Evolutionary conservation across 352 stramenopile genomes (phyloP), one percentile per base, ranked within the genome.

Genomic region (Blastocystis sp.): DNA sequence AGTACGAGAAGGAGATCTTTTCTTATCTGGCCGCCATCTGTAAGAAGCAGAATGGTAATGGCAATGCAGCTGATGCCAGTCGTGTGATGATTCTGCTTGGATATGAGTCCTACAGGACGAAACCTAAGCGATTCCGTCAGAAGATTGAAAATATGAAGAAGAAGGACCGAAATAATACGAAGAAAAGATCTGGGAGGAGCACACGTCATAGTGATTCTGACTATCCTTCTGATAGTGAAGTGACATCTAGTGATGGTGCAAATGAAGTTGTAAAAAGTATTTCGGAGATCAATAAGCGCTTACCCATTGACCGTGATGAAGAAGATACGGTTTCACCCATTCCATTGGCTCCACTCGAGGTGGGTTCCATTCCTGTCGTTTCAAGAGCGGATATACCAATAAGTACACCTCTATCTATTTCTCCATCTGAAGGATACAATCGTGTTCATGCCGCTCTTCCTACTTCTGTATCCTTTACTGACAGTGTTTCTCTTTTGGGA

Each of bases 81-180:
- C 42, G 59, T 24, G 68, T 84, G 6, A 68, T 84, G 44, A 24
- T 40, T 64, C 27, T 69, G 48, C 27, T 84, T 11, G 73, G 73
- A 33, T 84, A 84, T 44, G 27, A 37, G 27, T 84, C 73, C 17
- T 84, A 84, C 48, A 15, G 27, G 15, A 15, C 44, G n/a, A 64
- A 27, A 30, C 42, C 48, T 15, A 66, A 84, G 35, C 73, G 73
- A 6, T 84, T 84, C 30, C 73, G 73, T 37, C 73, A 84, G 33
- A 84, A 84, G 73, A 48, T 84, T 27, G 73, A 84, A 7, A 84
- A 84, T 27, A n/a, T 54, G 33, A 37, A 48, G 64, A 76, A 76
- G 33, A 44, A 37, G n/a, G 15, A 51, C 5, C 17, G 33, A 15
- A 48, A 24, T 15, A 76, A 51, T 37, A 30, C 6, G 27, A n/a